phyloP scores from a whole-genome alignment of 2,329 filamentous ascomycete genomes.

The Ophiocordyceps camponoti-rufipedis region DNA sequence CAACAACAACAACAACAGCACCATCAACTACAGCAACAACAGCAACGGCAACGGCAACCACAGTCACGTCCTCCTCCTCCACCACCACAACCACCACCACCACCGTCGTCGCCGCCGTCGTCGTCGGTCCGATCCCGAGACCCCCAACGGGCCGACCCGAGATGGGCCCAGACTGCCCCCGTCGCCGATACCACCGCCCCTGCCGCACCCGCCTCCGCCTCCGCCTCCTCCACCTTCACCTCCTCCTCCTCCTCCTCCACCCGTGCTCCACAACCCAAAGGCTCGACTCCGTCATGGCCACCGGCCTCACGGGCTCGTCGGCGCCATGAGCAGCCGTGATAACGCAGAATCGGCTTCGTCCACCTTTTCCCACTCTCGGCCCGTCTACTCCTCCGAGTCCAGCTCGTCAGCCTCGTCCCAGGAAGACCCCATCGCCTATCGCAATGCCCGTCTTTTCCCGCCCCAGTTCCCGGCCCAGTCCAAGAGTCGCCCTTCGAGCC shows the following conservation, averaged over 20 bases:
- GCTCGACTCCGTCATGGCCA: background rate
- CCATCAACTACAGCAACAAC: too few species aligned
- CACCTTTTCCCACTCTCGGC: constrained; percentile 8
- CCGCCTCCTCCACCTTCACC: too few species aligned
- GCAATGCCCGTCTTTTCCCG: constrained; percentile 14
- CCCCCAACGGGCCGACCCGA: too few species aligned
- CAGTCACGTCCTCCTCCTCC: background rate
- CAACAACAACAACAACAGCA: too few species aligned
- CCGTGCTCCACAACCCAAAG: too few species aligned
- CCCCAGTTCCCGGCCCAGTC: constrained; percentile 12
- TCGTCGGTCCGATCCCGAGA: background rate
- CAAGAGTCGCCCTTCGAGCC: constrained; percentile 6
- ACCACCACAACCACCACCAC: background rate
- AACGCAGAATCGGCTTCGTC: constrained; percentile 6
- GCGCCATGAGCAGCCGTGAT: background rate
- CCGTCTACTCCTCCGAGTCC: constrained; percentile 5
- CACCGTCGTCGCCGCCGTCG: background rate
- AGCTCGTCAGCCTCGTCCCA: constrained; percentile 9
- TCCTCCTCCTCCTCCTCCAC: too few species aligned
- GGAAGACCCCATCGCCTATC: constrained; percentile 11
- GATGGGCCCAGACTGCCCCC: too few species aligned
- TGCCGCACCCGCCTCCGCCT: too few species aligned
- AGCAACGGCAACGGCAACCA: too few species aligned
- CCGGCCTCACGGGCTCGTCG: too few species aligned
- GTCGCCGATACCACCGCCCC: too few species aligned